Evolutionary conservation across 139 green algal species (phyloP).

Genomic region (Tetradesmus obliquus): DNA sequence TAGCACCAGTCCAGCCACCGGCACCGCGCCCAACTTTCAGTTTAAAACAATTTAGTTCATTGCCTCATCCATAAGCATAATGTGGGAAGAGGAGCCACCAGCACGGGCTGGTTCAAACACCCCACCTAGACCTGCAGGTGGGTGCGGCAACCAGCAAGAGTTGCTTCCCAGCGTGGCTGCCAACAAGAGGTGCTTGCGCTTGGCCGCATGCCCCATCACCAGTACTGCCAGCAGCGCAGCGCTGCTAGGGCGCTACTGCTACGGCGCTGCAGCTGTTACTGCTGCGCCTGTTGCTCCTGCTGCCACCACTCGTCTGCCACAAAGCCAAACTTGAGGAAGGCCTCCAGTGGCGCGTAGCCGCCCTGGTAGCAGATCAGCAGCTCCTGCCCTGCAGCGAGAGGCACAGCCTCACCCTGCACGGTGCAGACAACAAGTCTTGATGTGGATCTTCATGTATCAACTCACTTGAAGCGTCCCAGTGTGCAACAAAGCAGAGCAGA

Average conservation of each 20-base stretch:
- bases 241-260: neutral
- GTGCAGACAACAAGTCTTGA: neutral
- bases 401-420: constrained; percentile 32
- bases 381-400: constrained; percentile 24
- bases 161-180: too few species aligned
- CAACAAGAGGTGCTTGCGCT: too few species aligned
- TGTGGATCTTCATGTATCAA: neutral
- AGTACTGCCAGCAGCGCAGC: too few species aligned
- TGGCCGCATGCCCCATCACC: too few species aligned
- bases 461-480: neutral
- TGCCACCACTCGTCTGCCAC: constrained; percentile 45
- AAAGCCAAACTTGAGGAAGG: constrained; percentile 47
- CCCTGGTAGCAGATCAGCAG: constrained; percentile 40
- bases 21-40: too few species aligned
- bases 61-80: too few species aligned
- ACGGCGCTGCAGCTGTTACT: neutral
- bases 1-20: too few species aligned
- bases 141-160: too few species aligned
- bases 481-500: neutral
- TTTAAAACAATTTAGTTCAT: too few species aligned
- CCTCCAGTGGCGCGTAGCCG: constrained; percentile 39
- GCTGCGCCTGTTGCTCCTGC: neutral
- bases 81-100: too few species aligned
- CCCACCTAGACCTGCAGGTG: too few species aligned
- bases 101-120: too few species aligned